Evolutionary conservation across 305 asterid species (phyloP).

Genomic region (Rubia balearica): DNA sequence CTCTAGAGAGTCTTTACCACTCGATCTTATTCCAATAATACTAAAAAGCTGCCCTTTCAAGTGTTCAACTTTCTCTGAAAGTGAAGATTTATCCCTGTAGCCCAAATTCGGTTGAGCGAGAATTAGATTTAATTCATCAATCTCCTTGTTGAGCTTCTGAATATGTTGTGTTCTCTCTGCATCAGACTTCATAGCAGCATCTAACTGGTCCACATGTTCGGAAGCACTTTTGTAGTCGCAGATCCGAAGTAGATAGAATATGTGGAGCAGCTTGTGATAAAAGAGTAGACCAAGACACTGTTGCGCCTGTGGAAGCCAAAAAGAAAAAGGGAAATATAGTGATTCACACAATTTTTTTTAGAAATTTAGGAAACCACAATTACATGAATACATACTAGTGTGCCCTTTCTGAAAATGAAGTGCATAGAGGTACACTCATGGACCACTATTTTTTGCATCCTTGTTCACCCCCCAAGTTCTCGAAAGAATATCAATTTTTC

Average conservation of each 20-base stretch:
- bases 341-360: constrained; percentile 12
- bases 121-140: constrained; percentile 51
- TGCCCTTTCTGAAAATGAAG: neutral
- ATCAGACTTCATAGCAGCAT: constrained; percentile 80
- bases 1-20: constrained; percentile 55
- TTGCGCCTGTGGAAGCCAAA: constrained; percentile 48
- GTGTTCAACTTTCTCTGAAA: constrained; percentile 46
- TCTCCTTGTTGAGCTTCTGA: constrained; percentile 62
- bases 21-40: constrained; percentile 37
- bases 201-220: constrained; percentile 76
- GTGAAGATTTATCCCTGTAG: constrained; percentile 65
- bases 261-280: constrained; percentile 84
- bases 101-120: constrained; percentile 55
- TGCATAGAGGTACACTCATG: neutral
- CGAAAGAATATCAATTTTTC: neutral
- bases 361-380: neutral
- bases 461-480: neutral
- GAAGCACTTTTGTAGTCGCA: constrained; percentile 93
- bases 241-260: constrained; percentile 85
- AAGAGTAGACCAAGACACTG: constrained; percentile 74
- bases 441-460: neutral
- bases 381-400: neutral
- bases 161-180: constrained; percentile 56
- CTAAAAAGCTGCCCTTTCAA: constrained; percentile 62
- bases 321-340: constrained; percentile 15